A percentile compares a stretch with the other conserved stretches of the same genome.
Evolutionary conservation across 352 stramenopile genomes (phyloP).

Genomic region (Phytopythium delawarense): DNA sequence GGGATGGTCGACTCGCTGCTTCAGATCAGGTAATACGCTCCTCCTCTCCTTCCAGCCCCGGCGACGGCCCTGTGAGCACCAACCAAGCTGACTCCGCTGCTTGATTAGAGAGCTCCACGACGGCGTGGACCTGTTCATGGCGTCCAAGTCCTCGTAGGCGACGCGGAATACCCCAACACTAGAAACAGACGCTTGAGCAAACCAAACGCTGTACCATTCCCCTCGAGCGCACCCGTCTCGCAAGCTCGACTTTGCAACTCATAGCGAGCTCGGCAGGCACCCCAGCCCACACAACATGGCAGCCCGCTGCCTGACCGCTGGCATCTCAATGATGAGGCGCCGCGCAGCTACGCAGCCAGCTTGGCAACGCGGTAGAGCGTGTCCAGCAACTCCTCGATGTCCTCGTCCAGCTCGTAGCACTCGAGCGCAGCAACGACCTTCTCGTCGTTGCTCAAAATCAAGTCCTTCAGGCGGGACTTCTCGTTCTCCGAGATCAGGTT

Average conservation of each 20-base stretch:
- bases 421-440: slow-evolving; percentile 76
- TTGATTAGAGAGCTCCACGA: slow-evolving; percentile 44
- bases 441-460: slow-evolving; percentile 78
- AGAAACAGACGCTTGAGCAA: slow-evolving; percentile 4
- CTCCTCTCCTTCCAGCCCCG: background rate
- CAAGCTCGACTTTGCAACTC: background rate
- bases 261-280: background rate
- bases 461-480: slow-evolving; percentile 78
- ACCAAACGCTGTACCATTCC: background rate
- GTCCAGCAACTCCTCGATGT: slow-evolving; percentile 85
- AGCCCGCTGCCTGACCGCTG: background rate
- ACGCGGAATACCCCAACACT: background rate
- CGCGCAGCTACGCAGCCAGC: slow-evolving; percentile 14
- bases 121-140: slow-evolving; percentile 67
- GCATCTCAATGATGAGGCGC: slow-evolving; percentile 1
- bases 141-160: slow-evolving; percentile 17
- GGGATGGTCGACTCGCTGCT: slow-evolving; percentile 71
- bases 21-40: slow-evolving; percentile 59
- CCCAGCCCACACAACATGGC: background rate
- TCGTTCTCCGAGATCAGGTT: slow-evolving; percentile 76
- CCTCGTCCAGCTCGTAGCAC: slow-evolving; percentile 75
- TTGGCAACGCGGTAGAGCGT: slow-evolving; percentile 78
- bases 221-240: background rate
- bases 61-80: background rate
- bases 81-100: background rate